Evolutionary conservation across 768 basidiomycete species (phyloP).

Genomic region (Cystoderma amianthinum): DNA sequence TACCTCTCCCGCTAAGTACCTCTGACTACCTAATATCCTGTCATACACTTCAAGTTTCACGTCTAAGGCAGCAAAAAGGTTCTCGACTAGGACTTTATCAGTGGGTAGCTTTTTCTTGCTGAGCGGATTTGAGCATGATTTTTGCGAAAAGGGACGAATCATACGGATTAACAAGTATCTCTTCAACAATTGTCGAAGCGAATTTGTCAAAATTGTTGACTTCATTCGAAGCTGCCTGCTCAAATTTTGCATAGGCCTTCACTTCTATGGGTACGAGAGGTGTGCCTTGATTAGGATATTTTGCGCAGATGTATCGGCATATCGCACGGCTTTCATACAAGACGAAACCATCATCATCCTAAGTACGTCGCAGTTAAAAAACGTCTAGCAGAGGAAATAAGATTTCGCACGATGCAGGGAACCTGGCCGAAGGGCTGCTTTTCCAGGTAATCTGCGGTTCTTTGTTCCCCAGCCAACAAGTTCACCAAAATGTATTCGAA

Average conservation of each 20-base stretch:
- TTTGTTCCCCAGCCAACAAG: conserved; percentile 28
- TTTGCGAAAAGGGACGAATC: background rate
- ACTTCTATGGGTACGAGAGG: conserved; percentile 41
- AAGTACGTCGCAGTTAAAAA: background rate
- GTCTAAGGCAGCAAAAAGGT: background rate
- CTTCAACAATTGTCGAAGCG: conserved; percentile 31
- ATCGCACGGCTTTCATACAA: conserved; percentile 10
- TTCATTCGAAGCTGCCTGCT: conserved; percentile 50
- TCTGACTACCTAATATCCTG: background rate
- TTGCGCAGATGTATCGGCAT: background rate
- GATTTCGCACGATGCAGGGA: conserved; percentile 22
- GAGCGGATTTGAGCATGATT: background rate
- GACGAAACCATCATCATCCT: conserved; percentile 11
- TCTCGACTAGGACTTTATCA: background rate
- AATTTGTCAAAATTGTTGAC: conserved; percentile 42
- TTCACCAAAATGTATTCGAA: conserved; percentile 31
- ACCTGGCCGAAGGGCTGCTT: conserved; percentile 45
- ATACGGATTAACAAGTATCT: conserved; percentile 48
- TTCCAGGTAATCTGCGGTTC: conserved; percentile 18
- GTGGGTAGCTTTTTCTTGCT: background rate
- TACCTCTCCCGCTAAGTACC: background rate
- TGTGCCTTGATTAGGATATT: conserved; percentile 26
- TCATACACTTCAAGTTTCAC: background rate
- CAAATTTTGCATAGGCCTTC: conserved; percentile 35
- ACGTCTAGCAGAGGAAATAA: background rate